Evolutionary conservation across 2,329 filamentous ascomycete species (phyloP).

Genomic region (Myriosclerotinia curreyana): DNA sequence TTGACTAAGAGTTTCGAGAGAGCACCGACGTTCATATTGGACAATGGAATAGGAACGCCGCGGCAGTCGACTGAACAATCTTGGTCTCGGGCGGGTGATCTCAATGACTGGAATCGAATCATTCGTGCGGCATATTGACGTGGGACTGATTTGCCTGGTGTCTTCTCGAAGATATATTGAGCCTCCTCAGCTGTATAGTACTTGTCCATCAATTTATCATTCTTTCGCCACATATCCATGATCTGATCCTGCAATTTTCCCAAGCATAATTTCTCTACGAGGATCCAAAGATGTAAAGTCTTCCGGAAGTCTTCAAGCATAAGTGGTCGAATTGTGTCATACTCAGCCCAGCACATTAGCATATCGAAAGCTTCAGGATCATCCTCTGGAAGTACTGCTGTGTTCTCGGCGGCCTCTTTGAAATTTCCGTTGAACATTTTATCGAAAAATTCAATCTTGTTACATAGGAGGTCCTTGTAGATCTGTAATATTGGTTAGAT

Average conservation of each 20-base stretch:
- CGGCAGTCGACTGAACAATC: neutral
- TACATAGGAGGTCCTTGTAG: constrained; percentile 21
- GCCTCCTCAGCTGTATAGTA: neutral
- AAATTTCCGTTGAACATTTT: constrained; percentile 26
- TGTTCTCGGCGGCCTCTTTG: constrained; percentile 14
- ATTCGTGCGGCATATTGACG: neutral
- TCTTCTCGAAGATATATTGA: neutral
- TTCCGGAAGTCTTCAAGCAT: neutral
- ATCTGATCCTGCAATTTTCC: neutral
- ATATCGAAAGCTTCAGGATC: constrained; percentile 19
- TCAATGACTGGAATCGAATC: neutral
- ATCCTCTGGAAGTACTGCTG: constrained; percentile 23
- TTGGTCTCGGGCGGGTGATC: neutral
- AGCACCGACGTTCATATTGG: neutral
- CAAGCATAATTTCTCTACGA: constrained; percentile 16
- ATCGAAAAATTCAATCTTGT: constrained; percentile 26
- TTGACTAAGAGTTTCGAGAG: neutral
- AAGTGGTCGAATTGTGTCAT: neutral
- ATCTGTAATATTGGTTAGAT: neutral
- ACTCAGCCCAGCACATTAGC: constrained; percentile 23
- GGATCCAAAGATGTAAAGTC: constrained; percentile 1
- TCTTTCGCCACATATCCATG: constrained; percentile 8
- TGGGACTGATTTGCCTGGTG: neutral
- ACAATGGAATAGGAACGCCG: neutral
- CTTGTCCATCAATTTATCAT: neutral